Percentiles rank a stretch among this genome's conserved stretches.
Evolutionary conservation across 352 stramenopile species (phyloP).

Genomic region (Pythium chondricola): DNA sequence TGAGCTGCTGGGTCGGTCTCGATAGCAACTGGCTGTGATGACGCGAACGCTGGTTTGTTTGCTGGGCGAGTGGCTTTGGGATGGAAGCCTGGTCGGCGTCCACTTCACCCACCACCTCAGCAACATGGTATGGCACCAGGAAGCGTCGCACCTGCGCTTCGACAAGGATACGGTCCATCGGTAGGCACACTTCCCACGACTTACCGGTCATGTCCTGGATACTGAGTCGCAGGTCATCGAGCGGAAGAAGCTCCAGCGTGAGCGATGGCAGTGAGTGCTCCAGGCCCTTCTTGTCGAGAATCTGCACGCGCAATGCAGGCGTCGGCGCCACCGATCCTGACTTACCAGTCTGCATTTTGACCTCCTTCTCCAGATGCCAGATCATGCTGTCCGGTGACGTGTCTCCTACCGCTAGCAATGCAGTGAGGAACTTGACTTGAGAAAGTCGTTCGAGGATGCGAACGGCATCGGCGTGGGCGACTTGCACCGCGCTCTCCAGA

Average conservation of each 20-base stretch:
- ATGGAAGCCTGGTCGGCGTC: slow-evolving; percentile 1
- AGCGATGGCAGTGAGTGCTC: slow-evolving; percentile 22
- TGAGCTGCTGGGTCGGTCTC: slow-evolving; percentile 8
- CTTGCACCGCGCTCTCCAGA: slow-evolving; percentile 23
- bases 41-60: slow-evolving; percentile 10
- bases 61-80: not conserved
- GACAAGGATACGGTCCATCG: slow-evolving; percentile 30
- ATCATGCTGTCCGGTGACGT: not conserved
- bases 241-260: slow-evolving; percentile 31
- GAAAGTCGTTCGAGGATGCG: slow-evolving; percentile 24
- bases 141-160: slow-evolving; percentile 41
- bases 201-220: slow-evolving; percentile 24
- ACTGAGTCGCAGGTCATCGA: slow-evolving; percentile 42
- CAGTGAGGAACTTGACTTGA: slow-evolving; percentile 6
- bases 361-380: slow-evolving; percentile 16
- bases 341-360: not conserved
- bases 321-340: not conserved
- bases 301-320: slow-evolving; percentile 18
- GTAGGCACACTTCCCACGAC: slow-evolving; percentile 37
- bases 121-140: slow-evolving; percentile 29
- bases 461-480: slow-evolving; percentile 26
- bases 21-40: slow-evolving; percentile 16
- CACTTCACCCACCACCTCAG: slow-evolving; percentile 14
- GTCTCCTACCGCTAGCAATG: not conserved
- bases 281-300: slow-evolving; percentile 22